phyloP scores from a whole-genome alignment of 1,284 basidiomycete species.

The Rhodofomes roseus region DNA sequence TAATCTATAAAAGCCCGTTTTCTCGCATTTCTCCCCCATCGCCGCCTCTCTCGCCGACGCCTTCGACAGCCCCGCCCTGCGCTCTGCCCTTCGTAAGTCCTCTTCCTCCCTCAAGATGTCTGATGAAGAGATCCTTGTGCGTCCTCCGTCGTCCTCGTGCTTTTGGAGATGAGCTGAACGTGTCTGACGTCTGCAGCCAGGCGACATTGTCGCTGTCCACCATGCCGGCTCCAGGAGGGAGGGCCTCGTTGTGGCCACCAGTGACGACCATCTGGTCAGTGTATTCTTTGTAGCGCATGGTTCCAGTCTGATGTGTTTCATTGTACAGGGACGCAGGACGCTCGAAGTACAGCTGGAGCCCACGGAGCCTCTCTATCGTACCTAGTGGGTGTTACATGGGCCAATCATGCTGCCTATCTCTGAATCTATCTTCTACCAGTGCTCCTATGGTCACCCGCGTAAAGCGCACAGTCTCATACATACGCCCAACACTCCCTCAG shows the following conservation, averaged over 20 bases:
- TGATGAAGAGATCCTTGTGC: constrained; percentile 22
- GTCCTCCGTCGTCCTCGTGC: constrained; percentile 3
- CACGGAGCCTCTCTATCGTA: constrained; percentile 57
- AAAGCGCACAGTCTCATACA: constrained; percentile 61
- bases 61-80: constrained; percentile 9
- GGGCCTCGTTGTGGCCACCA: constrained; percentile 72
- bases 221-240: constrained; percentile 65
- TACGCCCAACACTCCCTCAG: constrained; percentile 38
- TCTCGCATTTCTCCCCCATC: constrained; percentile 13
- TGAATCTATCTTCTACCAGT: too few species aligned
- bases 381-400: constrained; percentile 56
- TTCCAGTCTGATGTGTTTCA: neutral
- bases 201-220: constrained; percentile 75
- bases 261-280: constrained; percentile 65
- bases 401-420: too few species aligned
- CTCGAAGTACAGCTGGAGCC: constrained; percentile 73
- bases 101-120: constrained; percentile 13
- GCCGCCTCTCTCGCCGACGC: constrained; percentile 14
- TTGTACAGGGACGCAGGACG: constrained; percentile 68
- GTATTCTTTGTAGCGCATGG: neutral
- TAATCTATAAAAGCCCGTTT: constrained; percentile 45
- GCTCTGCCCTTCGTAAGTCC: constrained; percentile 6
- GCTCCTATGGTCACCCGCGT: constrained; percentile 71
- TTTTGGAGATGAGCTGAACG: neutral
- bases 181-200: constrained; percentile 42